Base-by-base conservation (phyloP, 768 basidiomycete species). In the Mycena vulgaris region DNA sequence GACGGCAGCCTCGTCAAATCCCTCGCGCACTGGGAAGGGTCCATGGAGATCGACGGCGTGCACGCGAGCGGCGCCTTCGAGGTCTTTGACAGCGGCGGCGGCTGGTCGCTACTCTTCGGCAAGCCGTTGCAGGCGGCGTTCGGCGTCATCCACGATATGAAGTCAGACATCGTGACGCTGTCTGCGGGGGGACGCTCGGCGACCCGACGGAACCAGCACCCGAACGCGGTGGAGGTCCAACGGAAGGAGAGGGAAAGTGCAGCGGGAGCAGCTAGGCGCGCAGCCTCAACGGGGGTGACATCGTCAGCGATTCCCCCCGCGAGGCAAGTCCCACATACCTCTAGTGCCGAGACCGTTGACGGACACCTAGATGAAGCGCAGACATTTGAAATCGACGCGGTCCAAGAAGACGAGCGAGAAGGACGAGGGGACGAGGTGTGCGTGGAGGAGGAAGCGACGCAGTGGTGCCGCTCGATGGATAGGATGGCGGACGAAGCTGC, bases 1-100 rank as follows among this genome's bases (percentile, higher is more conserved):
- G 73, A 82, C 64, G 78, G 80, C 0, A 19, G 19, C 16, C 33
- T 78, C 1, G 71, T 78, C 8, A 45, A 56, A 5, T 75, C 74
- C 5, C 1, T 42, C 27, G 77, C 73, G 27, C 35, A 45, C 7
- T 78, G 78, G 77, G 63, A 52, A 35, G 78, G 78, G 1, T 25
- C 11, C 0, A 45, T 80, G 0, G 45, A 64, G 9, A 37, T 79
- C 40, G 75, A 64, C 0, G 57, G 53, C 0, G 67, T 74, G 0
- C 17, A 51, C 7, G 45, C 14, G 0, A 4, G 23, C 2, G 59
- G 27, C 6, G 47, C 28, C 1, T 75, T 80, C 37, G 74, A 80
- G 57, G 73, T 80, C 0, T 80, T 79, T 48, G 58, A 68, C 4
- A 77, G 76, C 49, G 59, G 69, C 4, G 76, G 70, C 9, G 65